Evolutionary conservation across 495 filamentous ascomycete genomes (phyloP), one percentile per base, ranked within the genome.

Genomic region (Penicillium coprophilum): DNA sequence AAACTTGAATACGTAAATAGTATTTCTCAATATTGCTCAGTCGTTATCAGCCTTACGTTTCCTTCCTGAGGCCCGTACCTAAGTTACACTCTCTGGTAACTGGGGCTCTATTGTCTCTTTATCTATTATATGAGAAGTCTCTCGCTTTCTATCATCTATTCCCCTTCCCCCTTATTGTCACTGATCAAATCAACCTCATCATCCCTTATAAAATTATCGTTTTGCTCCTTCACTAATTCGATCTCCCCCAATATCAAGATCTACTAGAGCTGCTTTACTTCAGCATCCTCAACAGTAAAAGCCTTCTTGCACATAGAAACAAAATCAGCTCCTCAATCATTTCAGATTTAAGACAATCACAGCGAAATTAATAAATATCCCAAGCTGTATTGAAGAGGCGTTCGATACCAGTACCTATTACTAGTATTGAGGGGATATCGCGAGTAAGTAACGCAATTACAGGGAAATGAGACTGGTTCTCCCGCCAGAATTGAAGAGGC

Each of bases 271-370:
- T 40, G 12, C 15, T 41, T 52, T 28, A 28, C 23, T 24, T 53
- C 15, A 17, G 20, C 2, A 9, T 43, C 11, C 27, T 53, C 27
- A 31, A 30, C 6, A 28, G 21, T 28, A 40, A 41, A 52, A n/a
- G n/a, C 17, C 36, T 40, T 52, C 27, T 39, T 13, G 17, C 27
- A 52, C 17, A 53, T 28, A 53, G 32, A 41, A 53, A 44, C 15
- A 53, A 21, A 13, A 53, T 53, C 12, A 44, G 27, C 13, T 44
- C 23, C 17, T 53, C 3, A n/a, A 53, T 53, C 19, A 10, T 36
- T n/a, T 23, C 4, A 9, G 4, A 30, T 0, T 53, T 44, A 32
- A 45, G 2, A 23, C n/a, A 9, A 17, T 6, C 19, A 20, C 31
- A 23, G 17, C 6, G 6, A 10, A 36, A 53, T 9, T 53, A 41